Evolutionary conservation across 176 grass and related monocot species (phyloP), one percentile per base, ranked within the genome.

Genomic region (Echinochloa phyllopogon): DNA sequence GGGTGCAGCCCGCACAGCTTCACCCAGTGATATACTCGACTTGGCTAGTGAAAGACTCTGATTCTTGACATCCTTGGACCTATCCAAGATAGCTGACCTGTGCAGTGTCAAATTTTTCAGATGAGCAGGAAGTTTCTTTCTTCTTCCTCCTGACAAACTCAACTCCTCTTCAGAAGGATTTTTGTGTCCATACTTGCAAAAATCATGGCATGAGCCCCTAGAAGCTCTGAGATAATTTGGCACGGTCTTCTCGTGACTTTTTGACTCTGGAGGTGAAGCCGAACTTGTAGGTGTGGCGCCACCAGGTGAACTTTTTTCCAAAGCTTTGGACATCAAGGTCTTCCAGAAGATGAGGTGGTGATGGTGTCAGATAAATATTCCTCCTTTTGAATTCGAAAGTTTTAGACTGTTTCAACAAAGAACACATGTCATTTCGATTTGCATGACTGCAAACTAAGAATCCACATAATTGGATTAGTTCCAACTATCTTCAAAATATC

Each of bases 201-300:
- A 88, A 86, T 98, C 93, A 85, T 98, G 96, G 85, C 96, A 98
- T 15, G 96, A 98, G 24, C 88, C 88, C 88, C 82, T 81, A 40
- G 87, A 89, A 84, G 89, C 76, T 89, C 91, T 91, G 64, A 95
- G 87, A 68, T 98, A 98, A 85, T 84, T 71, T 29, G 93, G 90
- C 48, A 92, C 20, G 0, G 67, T 82, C 43, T 85, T 95, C 72
- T 84, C 88, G 57, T 57, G 60, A 58, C 66, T 86, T 70, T 42
- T 95, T 80, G 86, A 86, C 40, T 91, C 67, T 42, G 72, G 74
- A 82, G 40, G 33, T 80, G 82, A 81, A 82, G 65, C 42, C 14
- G 66, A 92, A 85, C 65, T 69, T 10, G 23, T 82, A 80, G 76
- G 39, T 73, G 50, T 90, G 47, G 65, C 84, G 58, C 50, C 61